Conservation (phyloP, 495 filamentous ascomycete species). For the Coniosporium apollinis region DNA sequence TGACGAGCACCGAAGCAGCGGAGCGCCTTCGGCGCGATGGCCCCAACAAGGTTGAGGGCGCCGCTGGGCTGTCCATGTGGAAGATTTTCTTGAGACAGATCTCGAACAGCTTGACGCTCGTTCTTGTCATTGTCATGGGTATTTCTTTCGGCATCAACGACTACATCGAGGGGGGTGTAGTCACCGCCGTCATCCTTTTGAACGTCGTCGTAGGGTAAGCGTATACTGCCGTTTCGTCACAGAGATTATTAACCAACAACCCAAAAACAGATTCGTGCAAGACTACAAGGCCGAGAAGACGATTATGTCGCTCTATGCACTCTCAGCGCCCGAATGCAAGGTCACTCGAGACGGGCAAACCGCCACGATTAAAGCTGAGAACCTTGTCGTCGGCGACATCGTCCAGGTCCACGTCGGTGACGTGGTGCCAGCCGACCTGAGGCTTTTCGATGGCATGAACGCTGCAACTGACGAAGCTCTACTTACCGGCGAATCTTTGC, state of each 20-base stretch:
- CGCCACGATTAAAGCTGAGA: conserved; percentile 45
- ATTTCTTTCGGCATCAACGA: conserved; percentile 57
- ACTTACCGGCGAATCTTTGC: conserved; percentile 59
- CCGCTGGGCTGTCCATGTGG: conserved; percentile 18
- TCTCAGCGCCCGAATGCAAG: conserved; percentile 62
- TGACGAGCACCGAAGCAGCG: conserved; percentile 8
- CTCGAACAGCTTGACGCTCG: too few species aligned
- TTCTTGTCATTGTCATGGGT: conserved; percentile 63
- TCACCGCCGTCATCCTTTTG: conserved; percentile 31
- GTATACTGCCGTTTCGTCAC: conserved; percentile 5
- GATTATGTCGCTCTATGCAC: conserved; percentile 56
- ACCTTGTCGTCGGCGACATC: conserved; percentile 61
- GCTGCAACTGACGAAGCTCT: conserved; percentile 54
- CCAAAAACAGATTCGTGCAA: conserved; percentile 45
- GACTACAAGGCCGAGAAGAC: conserved; percentile 75
- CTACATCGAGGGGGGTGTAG: conserved; percentile 63
- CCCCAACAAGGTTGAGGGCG: conserved; percentile 17
- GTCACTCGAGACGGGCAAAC: conserved; percentile 56
- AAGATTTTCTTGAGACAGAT: conserved; percentile 17
- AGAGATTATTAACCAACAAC: conserved; percentile 1
- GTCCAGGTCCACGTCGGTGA: conserved; percentile 47
- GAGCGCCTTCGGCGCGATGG: conserved; percentile 13
- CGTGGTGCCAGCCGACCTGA: conserved; percentile 50
- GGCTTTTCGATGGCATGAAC: conserved; percentile 48
- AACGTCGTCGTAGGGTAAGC: conserved; percentile 25